phyloP scores from a whole-genome alignment of 495 filamentous ascomycete species.

The Cairneyella variabilis region DNA sequence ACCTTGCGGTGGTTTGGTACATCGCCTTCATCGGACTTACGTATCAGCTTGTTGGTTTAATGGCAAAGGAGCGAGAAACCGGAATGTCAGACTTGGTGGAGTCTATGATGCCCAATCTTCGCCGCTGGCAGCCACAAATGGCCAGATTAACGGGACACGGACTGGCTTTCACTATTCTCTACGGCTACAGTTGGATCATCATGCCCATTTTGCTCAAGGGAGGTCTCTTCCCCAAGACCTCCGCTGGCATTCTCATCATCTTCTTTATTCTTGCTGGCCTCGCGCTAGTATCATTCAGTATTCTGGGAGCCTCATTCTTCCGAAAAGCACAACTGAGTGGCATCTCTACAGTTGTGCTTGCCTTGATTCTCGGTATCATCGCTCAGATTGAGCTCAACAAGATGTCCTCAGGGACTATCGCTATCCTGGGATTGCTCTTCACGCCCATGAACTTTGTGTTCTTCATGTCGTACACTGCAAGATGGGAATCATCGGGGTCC shows the following conservation, averaged over 20 bases:
- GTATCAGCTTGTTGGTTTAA: conserved; percentile 71
- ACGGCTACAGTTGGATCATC: conserved; percentile 63
- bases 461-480: conserved; percentile 59
- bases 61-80: conserved; percentile 69
- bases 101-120: conserved; percentile 67
- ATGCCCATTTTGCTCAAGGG: conserved; percentile 54
- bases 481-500: conserved; percentile 52
- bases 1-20: conserved; percentile 62
- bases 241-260: conserved; percentile 52
- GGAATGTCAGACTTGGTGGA: conserved; percentile 75
- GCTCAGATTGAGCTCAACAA: conserved; percentile 58
- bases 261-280: conserved; percentile 61
- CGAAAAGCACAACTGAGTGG: conserved; percentile 70
- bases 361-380: conserved; percentile 59
- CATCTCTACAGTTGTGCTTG: conserved; percentile 57
- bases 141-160: conserved; percentile 62
- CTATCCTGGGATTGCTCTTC: conserved; percentile 63
- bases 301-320: conserved; percentile 68
- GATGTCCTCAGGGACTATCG: conserved; percentile 41
- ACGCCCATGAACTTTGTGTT: conserved; percentile 73
- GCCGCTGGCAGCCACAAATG: conserved; percentile 60
- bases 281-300: conserved; percentile 59
- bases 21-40: conserved; percentile 59
- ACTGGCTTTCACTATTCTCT: conserved; percentile 60
- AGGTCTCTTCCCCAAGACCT: conserved; percentile 54